Base-by-base conservation (phyloP, 331 rosid genomes). In the Cydonia oblonga region DNA sequence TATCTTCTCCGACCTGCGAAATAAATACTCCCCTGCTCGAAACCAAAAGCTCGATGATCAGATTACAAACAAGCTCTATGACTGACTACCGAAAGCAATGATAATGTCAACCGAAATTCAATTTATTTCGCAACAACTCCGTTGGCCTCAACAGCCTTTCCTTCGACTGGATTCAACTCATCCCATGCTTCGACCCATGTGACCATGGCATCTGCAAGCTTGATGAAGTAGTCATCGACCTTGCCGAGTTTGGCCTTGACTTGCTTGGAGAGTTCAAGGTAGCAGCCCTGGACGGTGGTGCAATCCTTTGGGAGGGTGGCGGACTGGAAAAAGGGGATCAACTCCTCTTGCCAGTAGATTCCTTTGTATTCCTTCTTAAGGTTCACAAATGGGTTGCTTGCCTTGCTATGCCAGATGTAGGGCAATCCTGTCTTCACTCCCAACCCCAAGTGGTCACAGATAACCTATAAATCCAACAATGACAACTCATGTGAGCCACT, bases 361-460 rank as follows among this genome's bases (percentile, higher is more conserved):
- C 88, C 88, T 30, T 84, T 84, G 82, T 84, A 84, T 80, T 84
- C 88, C 75, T 84, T 84, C 84, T 84, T 84, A 12, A 84, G 80
- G 86, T 84, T 84, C 70, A 84, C 88, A 52, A 84, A 84, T 46
- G 88, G 88, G 59, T 84, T 84, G 84, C 88, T 84, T 32, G 88
- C 88, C 62, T 84, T 84, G 86, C 88, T 84, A 42, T 84, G 88
- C 88, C 88, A 84, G 63, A 84, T 84, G 85, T 84, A 84, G 66
- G 88, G 88, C 71, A 84, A 22, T 25, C 88, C 88, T 13, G 88
- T 84, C 84, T 84, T 84, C 69, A 84, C 88, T 76, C 88, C 88
- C 24, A 23, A 71, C 1, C 86, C 86, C 26, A 84, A 71, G 75
- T 84, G 88, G 53, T 84, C 88, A 32, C 88, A 84, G 6, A 84